Conservation (phyloP, 2,329 filamentous ascomycete species). For the Fusarium globosum region DNA sequence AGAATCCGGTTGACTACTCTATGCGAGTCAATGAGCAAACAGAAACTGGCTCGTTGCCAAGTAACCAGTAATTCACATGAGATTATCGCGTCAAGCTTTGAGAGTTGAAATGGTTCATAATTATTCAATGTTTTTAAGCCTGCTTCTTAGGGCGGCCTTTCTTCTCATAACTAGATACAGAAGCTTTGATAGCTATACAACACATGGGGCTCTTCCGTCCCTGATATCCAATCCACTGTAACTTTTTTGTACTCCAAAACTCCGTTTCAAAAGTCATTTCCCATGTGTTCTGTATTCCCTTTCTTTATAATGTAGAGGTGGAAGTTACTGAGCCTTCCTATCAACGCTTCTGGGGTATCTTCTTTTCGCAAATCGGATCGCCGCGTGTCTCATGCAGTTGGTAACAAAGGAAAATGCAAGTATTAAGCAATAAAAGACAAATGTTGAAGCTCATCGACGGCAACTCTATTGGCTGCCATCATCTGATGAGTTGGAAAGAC, state of each 20-base stretch:
- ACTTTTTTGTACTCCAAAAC: conserved; percentile 31
- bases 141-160: conserved; percentile 33
- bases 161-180: conserved; percentile 31
- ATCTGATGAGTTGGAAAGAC: conserved; percentile 34
- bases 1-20: not conserved
- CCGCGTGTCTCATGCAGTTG: conserved; percentile 43
- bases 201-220: conserved; percentile 31
- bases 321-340: conserved; percentile 39
- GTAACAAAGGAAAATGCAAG: conserved; percentile 28
- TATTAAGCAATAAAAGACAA: conserved; percentile 23
- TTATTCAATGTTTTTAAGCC: conserved; percentile 28
- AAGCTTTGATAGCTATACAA: conserved; percentile 31
- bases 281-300: conserved; percentile 43
- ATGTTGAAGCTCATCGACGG: not conserved
- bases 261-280: conserved; percentile 31
- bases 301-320: conserved; percentile 37
- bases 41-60: not conserved
- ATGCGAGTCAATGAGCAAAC: not conserved
- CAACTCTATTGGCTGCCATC: conserved; percentile 30
- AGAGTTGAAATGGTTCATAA: conserved; percentile 20
- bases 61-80: conserved; percentile 15
- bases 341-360: conserved; percentile 48
- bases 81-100: not conserved
- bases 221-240: conserved; percentile 18
- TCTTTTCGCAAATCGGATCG: conserved; percentile 42